Evolutionary conservation across 2,329 filamentous ascomycete genomes (phyloP).

Genomic region (Ilyonectria robusta): DNA sequence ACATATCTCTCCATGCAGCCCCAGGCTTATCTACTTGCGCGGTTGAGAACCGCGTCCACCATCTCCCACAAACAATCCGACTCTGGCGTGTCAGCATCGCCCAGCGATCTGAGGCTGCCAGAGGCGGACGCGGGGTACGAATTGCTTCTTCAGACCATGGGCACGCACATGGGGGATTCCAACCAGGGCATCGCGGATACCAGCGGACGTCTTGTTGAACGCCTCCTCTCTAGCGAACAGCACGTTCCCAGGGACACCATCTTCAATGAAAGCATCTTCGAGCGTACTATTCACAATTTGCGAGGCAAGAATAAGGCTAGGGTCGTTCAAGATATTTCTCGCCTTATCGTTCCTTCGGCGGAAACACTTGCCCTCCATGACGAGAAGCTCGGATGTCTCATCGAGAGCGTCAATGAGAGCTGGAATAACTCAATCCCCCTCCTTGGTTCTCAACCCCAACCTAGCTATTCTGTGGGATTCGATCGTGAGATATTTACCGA

Average conservation of each 20-base stretch:
- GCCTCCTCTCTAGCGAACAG: background rate
- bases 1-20: no score
- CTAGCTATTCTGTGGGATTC: slow-evolving; percentile 61
- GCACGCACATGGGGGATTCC: slow-evolving; percentile 57
- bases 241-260: slow-evolving; percentile 49
- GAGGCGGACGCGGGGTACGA: slow-evolving; percentile 55
- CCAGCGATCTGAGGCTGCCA: slow-evolving; percentile 37
- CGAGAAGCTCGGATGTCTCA: slow-evolving; percentile 40
- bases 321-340: slow-evolving; percentile 55
- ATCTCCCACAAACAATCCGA: no score
- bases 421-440: slow-evolving; percentile 59
- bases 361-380: slow-evolving; percentile 51
- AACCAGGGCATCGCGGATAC: slow-evolving; percentile 47
- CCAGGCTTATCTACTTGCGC: no score
- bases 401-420: slow-evolving; percentile 59
- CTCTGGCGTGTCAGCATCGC: no score
- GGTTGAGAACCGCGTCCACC: no score
- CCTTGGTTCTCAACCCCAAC: slow-evolving; percentile 55
- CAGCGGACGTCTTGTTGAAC: slow-evolving; percentile 44
- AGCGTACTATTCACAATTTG: slow-evolving; percentile 51
- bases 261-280: slow-evolving; percentile 56
- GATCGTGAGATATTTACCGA: slow-evolving; percentile 57
- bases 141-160: slow-evolving; percentile 49
- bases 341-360: slow-evolving; percentile 56
- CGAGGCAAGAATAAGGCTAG: slow-evolving; percentile 53